Percentiles rank a stretch among this genome's conserved stretches.
These are phyloP conservation scores for Sarocladiaceae sp. DNA, from an alignment of 2,329 filamentous ascomycete species.

Conservation along the genomic window DNA sequence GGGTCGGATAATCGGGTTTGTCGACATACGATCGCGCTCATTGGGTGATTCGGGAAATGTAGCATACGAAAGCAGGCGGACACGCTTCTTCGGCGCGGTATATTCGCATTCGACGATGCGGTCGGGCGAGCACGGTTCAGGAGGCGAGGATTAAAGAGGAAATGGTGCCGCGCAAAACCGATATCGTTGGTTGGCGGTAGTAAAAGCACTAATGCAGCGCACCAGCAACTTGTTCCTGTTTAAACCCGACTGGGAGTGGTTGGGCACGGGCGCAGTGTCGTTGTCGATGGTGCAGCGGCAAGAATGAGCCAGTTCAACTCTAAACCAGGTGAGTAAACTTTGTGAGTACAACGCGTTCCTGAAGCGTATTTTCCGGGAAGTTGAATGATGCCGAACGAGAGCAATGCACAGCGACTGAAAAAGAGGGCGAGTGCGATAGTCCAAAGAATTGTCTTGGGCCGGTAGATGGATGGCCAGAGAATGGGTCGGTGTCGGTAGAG, in stretches of 20 bases:
- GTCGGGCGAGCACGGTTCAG: neutral
- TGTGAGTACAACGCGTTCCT: neutral
- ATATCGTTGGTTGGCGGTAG: neutral
- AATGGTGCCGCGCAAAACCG: neutral
- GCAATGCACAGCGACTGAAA: no score
- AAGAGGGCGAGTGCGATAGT: no score
- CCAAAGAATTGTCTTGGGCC: no score
- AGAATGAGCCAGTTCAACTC: conserved; percentile 4
- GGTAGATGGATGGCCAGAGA: neutral
- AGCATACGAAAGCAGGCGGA: neutral
- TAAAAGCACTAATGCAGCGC: conserved; percentile 6
- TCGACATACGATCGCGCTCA: conserved; percentile 2
- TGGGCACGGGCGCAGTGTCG: neutral
- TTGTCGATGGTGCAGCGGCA: neutral
- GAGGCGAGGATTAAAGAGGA: neutral
- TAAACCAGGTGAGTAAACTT: conserved; percentile 1
- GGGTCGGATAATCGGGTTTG: no score
- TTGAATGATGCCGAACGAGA: no score
- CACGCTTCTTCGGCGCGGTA: neutral
- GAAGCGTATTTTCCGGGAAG: neutral
- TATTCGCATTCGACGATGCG: neutral
- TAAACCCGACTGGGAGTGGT: conserved; percentile 6
- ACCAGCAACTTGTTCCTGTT: conserved; percentile 4
- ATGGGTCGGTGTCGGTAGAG: neutral
- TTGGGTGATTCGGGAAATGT: neutral